Evolutionary conservation across 768 basidiomycete species (phyloP), one percentile per base, ranked within the genome.

Genomic region (Pulveroboletus sp.): DNA sequence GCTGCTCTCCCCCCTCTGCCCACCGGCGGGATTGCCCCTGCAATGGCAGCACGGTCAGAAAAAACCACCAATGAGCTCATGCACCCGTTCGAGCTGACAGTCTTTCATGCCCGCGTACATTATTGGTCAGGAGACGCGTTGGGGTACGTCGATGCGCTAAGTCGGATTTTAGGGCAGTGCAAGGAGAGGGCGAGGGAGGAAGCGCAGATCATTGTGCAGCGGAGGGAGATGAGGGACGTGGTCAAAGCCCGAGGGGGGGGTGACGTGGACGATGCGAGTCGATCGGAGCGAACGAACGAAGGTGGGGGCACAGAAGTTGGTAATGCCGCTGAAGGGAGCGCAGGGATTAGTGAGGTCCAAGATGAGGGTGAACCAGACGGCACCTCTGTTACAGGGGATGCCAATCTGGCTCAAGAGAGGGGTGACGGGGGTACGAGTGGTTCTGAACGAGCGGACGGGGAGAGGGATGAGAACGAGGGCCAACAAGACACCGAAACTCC

Each of bases 91-190:
- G 80, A 80, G 59, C 66, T 80, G 59, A 74, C 72, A 47, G 83
- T 92, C 45, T 83, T 91, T 71, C 73, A 84, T 37, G 79, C 86
- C 7, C 79, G 87, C 31, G 71, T 88, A 26, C 81, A 80, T 61
- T 92, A 90, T 61, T 92, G 89, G 90, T 74, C 84, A 4, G 86
- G 82, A 26, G 89, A 93, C 64, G 75, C 81, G 61, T 79, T 87
- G 77, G 84, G 81, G 3, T 88, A 92, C 66, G 73, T 91, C 49
- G 89, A 93, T 64, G 80, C 82, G 27, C 74, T 93, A 21, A 73
- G 72, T 51, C 78, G 66, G n/a, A 68, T 92, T 51, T 69, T 92
- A 46, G 69, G 61, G 41, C 80, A 76, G 54, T 89, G 89, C 64
- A 80, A 80, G 54, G 56, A 53, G 14, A 78, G 76, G 53, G 76